Percentiles rank a stretch among this genome's conserved stretches.
phyloP scores from a whole-genome alignment of 1,139 yeast genomes.

The Magnusiomyces tetraspermus region DNA sequence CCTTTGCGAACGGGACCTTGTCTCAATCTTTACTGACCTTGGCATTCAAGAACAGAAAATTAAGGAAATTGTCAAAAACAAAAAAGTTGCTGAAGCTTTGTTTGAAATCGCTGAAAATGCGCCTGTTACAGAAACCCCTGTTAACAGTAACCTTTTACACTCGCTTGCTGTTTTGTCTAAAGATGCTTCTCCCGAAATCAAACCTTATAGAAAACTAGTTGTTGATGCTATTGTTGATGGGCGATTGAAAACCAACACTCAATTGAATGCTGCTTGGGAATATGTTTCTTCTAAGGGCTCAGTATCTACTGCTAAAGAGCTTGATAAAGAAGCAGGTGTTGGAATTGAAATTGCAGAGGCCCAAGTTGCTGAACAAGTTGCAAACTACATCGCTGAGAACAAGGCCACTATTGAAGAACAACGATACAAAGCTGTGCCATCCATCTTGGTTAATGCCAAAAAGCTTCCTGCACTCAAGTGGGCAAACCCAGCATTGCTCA shows the following conservation, averaged over 20 bases:
- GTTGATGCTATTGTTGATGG: slow-evolving; percentile 56
- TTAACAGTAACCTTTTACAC: slow-evolving; percentile 56
- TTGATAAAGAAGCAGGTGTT: slow-evolving; percentile 66
- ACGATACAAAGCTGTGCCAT: slow-evolving; percentile 71
- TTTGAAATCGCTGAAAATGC: slow-evolving; percentile 46
- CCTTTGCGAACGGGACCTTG: slow-evolving; percentile 36
- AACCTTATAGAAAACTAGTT: slow-evolving; percentile 40
- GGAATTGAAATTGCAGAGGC: slow-evolving; percentile 64
- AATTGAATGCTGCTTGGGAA: slow-evolving; percentile 72
- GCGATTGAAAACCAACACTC: slow-evolving; percentile 56
- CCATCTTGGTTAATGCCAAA: slow-evolving; percentile 67
- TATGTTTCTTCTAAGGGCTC: slow-evolving; percentile 37
- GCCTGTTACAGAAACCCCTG: slow-evolving; percentile 37
- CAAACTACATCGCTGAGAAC: slow-evolving; percentile 49
- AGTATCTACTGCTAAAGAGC: slow-evolving; percentile 35
- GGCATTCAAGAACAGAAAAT: slow-evolving; percentile 42
- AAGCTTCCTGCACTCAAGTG: slow-evolving; percentile 68
- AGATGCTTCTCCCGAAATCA: slow-evolving; percentile 24
- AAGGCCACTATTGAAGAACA: slow-evolving; percentile 51
- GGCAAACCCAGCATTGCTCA: slow-evolving; percentile 83
- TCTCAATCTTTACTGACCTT: slow-evolving; percentile 43
- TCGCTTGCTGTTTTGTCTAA: slow-evolving; percentile 50
- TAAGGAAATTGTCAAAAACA: slow-evolving; percentile 68
- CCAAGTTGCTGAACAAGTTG: slow-evolving; percentile 51
- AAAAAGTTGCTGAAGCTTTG: slow-evolving; percentile 68